A percentile compares a stretch with the other conserved stretches of the same genome.
Conservation (phyloP, 2,329 filamentous ascomycete species). For the Bipolaris zeicola region DNA sequence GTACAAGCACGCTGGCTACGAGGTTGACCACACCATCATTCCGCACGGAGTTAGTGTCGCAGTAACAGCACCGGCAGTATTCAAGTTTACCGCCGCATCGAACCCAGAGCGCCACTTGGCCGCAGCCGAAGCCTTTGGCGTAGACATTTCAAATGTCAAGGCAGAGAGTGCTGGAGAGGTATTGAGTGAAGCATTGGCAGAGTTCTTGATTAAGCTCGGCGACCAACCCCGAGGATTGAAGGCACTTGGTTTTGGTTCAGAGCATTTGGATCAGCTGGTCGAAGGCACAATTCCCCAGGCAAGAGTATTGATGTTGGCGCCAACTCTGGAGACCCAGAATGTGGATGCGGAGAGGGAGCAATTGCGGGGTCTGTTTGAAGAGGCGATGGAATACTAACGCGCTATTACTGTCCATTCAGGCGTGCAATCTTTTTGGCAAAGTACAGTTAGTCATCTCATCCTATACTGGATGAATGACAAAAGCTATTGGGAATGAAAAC, state of each 20-base stretch:
- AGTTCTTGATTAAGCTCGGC: constrained; percentile 81
- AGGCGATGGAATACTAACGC: constrained; percentile 50
- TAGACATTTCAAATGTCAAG: constrained; percentile 87
- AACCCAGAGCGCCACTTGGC: constrained; percentile 91
- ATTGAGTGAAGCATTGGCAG: constrained; percentile 77
- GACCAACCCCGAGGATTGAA: constrained; percentile 90
- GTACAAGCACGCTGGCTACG: constrained; percentile 88
- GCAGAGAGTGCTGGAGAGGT: constrained; percentile 88
- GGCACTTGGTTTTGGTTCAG: constrained; percentile 75
- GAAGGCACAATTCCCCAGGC: constrained; percentile 94
- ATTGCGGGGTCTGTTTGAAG: constrained; percentile 54
- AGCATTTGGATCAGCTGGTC: constrained; percentile 81
- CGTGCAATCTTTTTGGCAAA: not conserved
- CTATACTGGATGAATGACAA: not conserved
- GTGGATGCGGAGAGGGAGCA: constrained; percentile 57
- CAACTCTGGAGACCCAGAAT: constrained; percentile 65
- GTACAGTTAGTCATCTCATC: not conserved
- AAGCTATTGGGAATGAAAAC: not conserved
- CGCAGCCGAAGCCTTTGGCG: constrained; percentile 88
- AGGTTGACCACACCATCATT: constrained; percentile 77
- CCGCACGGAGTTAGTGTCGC: constrained; percentile 96
- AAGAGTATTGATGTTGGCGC: constrained; percentile 88
- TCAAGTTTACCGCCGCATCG: constrained; percentile 87
- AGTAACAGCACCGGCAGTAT: constrained; percentile 90
- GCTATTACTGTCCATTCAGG: not conserved